Evolutionary conservation across 1,284 basidiomycete species (phyloP).

Genomic region (Tilletia walkeri): DNA sequence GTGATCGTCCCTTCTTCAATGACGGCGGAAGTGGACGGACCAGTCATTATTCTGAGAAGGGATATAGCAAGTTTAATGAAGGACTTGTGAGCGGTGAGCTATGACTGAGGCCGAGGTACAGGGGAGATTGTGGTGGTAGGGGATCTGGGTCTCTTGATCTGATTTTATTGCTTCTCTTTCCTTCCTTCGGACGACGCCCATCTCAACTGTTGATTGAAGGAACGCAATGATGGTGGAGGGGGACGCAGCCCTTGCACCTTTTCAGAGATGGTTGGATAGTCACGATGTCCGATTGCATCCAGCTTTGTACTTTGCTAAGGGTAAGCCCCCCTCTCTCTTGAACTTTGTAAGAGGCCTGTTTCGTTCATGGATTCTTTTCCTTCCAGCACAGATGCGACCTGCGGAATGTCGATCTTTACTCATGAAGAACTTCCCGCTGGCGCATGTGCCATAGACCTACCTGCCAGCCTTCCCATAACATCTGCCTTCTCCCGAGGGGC

Average conservation of each 20-base stretch:
- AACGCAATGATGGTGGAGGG: too few species aligned
- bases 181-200: too few species aligned
- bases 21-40: too few species aligned
- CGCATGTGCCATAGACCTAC: slow-evolving; percentile 9
- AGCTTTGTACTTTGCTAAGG: not conserved
- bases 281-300: not conserved
- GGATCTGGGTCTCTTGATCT: too few species aligned
- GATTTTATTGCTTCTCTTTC: too few species aligned
- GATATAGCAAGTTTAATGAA: too few species aligned
- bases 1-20: not conserved
- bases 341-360: not conserved
- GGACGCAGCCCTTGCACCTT: too few species aligned
- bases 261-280: slow-evolving; percentile 1
- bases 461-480: not conserved
- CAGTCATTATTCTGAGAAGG: too few species aligned
- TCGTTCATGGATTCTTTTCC: not conserved
- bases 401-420: slow-evolving; percentile 7
- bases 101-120: too few species aligned
- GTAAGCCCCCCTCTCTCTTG: not conserved
- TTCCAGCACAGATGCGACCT: not conserved
- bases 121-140: too few species aligned
- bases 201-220: too few species aligned
- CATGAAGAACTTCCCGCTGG: not conserved
- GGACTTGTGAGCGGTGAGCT: too few species aligned
- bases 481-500: not conserved